Evolutionary conservation across 2,329 filamentous ascomycete genomes (phyloP).

Genomic region (Plenodomus lindquistii): DNA sequence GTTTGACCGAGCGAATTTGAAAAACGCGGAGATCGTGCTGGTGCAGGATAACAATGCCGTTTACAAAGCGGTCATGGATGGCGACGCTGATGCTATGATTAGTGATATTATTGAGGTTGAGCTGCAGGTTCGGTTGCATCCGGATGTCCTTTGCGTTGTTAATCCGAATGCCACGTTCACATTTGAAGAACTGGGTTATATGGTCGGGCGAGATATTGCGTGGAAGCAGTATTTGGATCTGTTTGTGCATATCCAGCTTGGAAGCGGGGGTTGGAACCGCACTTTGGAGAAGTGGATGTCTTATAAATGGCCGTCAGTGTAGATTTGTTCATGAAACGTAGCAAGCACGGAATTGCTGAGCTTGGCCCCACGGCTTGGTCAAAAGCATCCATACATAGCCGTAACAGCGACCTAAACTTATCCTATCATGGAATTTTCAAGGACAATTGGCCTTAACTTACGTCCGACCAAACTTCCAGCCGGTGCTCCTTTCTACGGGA

Average conservation of each 20-base stretch:
- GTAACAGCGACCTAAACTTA: too few relatives aligned
- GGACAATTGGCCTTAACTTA: too few relatives aligned
- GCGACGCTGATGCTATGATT: conserved; percentile 15
- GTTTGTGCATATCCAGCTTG: conserved; percentile 13
- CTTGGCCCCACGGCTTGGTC: too few relatives aligned
- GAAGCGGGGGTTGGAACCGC: conserved; percentile 12
- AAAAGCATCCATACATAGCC: too few relatives aligned
- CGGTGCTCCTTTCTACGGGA: too few relatives aligned
- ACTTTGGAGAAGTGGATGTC: conserved; percentile 19
- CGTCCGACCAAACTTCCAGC: too few relatives aligned
- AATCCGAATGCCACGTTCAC: conserved; percentile 12
- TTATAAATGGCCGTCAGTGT: conserved; percentile 18
- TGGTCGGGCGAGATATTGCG: conserved; percentile 10
- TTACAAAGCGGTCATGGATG: conserved; percentile 14
- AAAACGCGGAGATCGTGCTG: conserved; percentile 6
- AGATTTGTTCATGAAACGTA: background rate
- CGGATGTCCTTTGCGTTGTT: conserved; percentile 10
- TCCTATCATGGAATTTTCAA: too few relatives aligned
- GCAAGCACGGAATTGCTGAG: too few relatives aligned
- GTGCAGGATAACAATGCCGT: conserved; percentile 18
- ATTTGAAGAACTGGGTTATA: conserved; percentile 15
- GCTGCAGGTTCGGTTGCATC: conserved; percentile 15
- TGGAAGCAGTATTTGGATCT: conserved; percentile 17
- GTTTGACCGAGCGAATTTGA: conserved; percentile 16
- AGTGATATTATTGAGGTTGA: conserved; percentile 16